Evolutionary conservation across 1,139 yeast species (phyloP), one percentile per base, ranked within the genome.

Genomic region (Geotrichum europaeum): DNA sequence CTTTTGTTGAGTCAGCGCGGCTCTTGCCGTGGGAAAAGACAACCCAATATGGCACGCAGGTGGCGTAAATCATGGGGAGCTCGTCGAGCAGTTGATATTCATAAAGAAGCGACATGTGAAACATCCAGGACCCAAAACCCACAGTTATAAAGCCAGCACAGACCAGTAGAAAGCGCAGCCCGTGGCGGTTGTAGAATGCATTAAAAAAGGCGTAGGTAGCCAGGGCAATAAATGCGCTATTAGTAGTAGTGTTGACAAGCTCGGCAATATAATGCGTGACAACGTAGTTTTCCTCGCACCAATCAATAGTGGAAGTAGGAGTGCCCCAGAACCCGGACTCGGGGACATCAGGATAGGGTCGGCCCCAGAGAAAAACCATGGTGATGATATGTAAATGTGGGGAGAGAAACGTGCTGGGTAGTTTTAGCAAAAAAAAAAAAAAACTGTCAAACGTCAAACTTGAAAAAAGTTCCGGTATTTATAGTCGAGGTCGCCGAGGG

Each of bases 251-350:
- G 70, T 91, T 91, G 63, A 91, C 79, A 60, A 89, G 86, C 72
- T 91, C 97, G 15, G 97, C 97, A 60, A 91, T 79, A 69, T 87
- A 91, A 22, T 79, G 79, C n/a, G 92, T 82, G 9, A 90, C 88
- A 13, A 90, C 94, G 71, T 91, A 91, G 75, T 91, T 92, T 72
- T 91, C 97, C 73, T 91, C 97, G 75, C 97, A 91, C 97, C 97
- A 91, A 70, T 91, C 97, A 59, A 91, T 91, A 36, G 97, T 89
- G 34, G 96, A 69, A 1, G 79, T 77, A 70, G 67, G 69, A 40
- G 62, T 60, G 15, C 73, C 73, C 73, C 73, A 70, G 64, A 57
- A 70, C 22, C 73, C 73, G 15, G 60, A 51, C 55, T 64, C 68
- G 15, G 72, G 72, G 32, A 64, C 69, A 4, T 65, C 65, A 12